Base-by-base conservation (phyloP, 2,329 filamentous ascomycete genomes). In the Magnaporthales sp. region DNA sequence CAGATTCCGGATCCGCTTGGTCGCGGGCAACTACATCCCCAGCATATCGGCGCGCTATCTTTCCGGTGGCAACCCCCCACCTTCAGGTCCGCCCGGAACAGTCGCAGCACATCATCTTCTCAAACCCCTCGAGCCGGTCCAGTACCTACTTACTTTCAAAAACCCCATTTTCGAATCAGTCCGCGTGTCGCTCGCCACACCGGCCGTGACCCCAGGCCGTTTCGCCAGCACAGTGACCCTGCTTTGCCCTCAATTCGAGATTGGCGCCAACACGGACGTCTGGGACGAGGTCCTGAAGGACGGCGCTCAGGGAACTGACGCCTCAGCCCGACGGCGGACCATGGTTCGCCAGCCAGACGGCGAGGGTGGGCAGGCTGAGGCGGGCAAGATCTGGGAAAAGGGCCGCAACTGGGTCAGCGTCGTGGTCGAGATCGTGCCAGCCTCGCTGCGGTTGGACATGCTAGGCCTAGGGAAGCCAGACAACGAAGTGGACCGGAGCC, bases 381-480 rank as follows among this genome's bases (percentile, higher is more conserved):
- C 91, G 0, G 95, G 94, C 65, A 98, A 98, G 78, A 89, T 98
- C n/a, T 99, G 92, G 91, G 93, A 97, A 70, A 86, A 89, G 66
- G 94, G 93, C 0, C 84, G 93, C 46, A 99, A 98, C 76, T 97
- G 93, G 91, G 95, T 95, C 19, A 95, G 89, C 70, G 92, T 99
- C 11, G 91, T 97, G 24, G 83, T 99, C 29, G 95, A 99, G 76
- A 90, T 99, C 15, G 86, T 97, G 0, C 86, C 93, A 1, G 81
- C 86, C 0, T 83, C 81, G 61, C 75, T 88, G 26, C 75, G 76
- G 51, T 70, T 79, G 1, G 80, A 81, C 32, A 72, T 75, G 38
- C 74, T 77, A 46, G 70, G 71, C 1, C 63, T 69, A 67, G 67
- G 63, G 38, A 72, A 68, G 67, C 69, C 69, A 19, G 74, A 71